These are phyloP conservation scores for Mortierella alpina DNA, from an alignment of 192 early-diverging fungal genomes.

Conservation along the genomic window DNA sequence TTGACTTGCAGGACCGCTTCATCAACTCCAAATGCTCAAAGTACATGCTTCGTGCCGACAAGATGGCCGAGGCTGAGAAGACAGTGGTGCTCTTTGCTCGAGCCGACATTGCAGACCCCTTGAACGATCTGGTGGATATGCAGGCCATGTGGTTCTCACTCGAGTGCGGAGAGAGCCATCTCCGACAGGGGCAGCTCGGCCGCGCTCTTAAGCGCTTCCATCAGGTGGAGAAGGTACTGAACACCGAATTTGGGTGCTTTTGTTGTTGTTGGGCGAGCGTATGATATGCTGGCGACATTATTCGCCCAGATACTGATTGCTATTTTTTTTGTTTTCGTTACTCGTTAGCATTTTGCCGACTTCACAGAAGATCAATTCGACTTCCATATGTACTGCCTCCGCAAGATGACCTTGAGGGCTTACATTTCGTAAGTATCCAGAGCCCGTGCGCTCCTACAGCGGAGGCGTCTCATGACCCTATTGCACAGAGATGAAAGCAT, in stretches of 20 bases:
- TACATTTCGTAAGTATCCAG: slow-evolving; percentile 74
- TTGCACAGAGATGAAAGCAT: background rate
- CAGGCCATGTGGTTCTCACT: slow-evolving; percentile 93
- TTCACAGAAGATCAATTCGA: slow-evolving; percentile 95
- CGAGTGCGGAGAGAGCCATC: slow-evolving; percentile 80
- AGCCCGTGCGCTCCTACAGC: background rate
- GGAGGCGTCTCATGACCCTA: background rate
- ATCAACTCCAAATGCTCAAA: slow-evolving; percentile 95
- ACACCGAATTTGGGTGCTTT: too few relatives aligned
- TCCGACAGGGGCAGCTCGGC: slow-evolving; percentile 75
- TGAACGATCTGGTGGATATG: slow-evolving; percentile 88
- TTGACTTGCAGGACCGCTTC: slow-evolving; percentile 95
- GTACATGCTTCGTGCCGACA: slow-evolving; percentile 89
- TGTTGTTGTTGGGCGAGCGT: background rate
- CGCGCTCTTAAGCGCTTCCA: slow-evolving; percentile 91
- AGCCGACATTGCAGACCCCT: slow-evolving; percentile 70
- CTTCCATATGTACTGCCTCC: slow-evolving; percentile 93
- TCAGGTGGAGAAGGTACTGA: slow-evolving; percentile 74
- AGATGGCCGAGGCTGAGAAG: slow-evolving; percentile 87
- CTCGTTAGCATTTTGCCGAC: slow-evolving; percentile 74
- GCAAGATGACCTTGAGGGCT: slow-evolving; percentile 88
- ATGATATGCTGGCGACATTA: background rate
- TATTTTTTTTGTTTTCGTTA: background rate
- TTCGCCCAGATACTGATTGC: too few relatives aligned
- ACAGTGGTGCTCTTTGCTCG: slow-evolving; percentile 86